A percentile compares a stretch with the other conserved stretches of the same genome.
phyloP scores from a whole-genome alignment of 352 stramenopile genomes.

The Phytophthora hibernalis region DNA sequence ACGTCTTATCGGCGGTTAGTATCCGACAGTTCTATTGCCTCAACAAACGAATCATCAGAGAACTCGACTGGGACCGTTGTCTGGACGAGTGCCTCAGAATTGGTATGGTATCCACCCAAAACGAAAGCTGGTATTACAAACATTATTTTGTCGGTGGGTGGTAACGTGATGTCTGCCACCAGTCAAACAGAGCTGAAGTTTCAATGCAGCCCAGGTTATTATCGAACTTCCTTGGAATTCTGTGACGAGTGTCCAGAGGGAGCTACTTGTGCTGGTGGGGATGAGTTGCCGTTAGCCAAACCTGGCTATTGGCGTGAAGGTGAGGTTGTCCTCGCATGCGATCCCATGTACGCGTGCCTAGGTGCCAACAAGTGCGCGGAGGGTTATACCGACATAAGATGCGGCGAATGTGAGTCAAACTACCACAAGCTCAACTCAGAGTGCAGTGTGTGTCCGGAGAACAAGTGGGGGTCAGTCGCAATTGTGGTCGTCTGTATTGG shows the following conservation, averaged over 20 bases:
- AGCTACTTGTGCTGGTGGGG: slow-evolving; percentile 57
- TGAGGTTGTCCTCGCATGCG: slow-evolving; percentile 59
- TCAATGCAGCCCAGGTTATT: slow-evolving; percentile 66
- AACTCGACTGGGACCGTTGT: slow-evolving; percentile 43
- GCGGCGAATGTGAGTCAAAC: slow-evolving; percentile 50
- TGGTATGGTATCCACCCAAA: slow-evolving; percentile 69
- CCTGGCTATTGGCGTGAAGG: slow-evolving; percentile 66
- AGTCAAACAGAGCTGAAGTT: slow-evolving; percentile 75
- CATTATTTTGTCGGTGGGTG: slow-evolving; percentile 64
- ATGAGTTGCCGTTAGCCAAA: slow-evolving; percentile 51
- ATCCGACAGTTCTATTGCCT: slow-evolving; percentile 7
- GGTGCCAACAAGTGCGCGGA: slow-evolving; percentile 55
- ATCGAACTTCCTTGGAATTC: slow-evolving; percentile 48
- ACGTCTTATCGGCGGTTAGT: slow-evolving; percentile 7
- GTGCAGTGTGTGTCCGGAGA: slow-evolving; percentile 58
- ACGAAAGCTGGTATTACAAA: slow-evolving; percentile 58
- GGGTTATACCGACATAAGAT: slow-evolving; percentile 57
- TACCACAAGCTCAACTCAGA: slow-evolving; percentile 75
- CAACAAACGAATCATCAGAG: slow-evolving; percentile 19
- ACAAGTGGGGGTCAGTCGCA: slow-evolving; percentile 64
- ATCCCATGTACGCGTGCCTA: slow-evolving; percentile 63
- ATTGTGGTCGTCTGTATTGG: slow-evolving; percentile 60
- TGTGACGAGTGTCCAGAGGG: slow-evolving; percentile 63
- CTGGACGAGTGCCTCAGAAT: slow-evolving; percentile 57
- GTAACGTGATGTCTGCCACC: slow-evolving; percentile 60